Evolutionary conservation across 495 filamentous ascomycete species (phyloP).

Genomic region (Daldinia concentrica): DNA sequence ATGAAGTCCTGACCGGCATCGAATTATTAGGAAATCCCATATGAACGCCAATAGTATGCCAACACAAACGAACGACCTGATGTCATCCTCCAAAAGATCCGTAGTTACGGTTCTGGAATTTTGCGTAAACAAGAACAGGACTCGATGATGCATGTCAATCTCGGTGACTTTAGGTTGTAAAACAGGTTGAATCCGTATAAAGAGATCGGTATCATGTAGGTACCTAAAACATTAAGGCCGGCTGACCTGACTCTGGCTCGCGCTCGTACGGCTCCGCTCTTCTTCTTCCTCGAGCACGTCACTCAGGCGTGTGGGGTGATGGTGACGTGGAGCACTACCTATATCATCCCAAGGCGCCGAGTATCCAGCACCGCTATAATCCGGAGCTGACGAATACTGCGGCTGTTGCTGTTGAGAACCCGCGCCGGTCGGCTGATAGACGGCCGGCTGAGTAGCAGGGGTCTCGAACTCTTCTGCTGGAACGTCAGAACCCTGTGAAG

Average conservation of each 20-base stretch:
- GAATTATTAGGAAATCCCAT: conserved; percentile 20
- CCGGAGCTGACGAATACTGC: conserved; percentile 47
- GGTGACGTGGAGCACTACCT: conserved; percentile 75
- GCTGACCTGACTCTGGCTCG: conserved; percentile 57
- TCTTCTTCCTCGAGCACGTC: conserved; percentile 91
- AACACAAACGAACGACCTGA: conserved; percentile 13
- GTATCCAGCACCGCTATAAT: conserved; percentile 69
- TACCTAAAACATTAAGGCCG: conserved; percentile 51
- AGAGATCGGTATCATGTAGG: neutral
- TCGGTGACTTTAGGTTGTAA: neutral
- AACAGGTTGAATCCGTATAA: conserved; percentile 1
- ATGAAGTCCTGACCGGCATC: conserved; percentile 7
- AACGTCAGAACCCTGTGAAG: conserved; percentile 53
- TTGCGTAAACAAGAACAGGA: neutral
- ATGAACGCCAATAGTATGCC: conserved; percentile 21
- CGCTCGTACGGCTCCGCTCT: conserved; percentile 70
- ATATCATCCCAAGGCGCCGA: conserved; percentile 78
- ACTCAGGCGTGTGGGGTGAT: conserved; percentile 92
- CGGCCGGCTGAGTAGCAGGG: conserved; percentile 45
- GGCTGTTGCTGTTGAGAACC: conserved; percentile 45
- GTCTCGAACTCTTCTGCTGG: conserved; percentile 62
- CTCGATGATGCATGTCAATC: conserved; percentile 3
- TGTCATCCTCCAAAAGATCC: neutral
- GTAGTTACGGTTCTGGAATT: neutral
- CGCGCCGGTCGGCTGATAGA: conserved; percentile 50